Evolutionary conservation across 2,329 filamentous ascomycete genomes (phyloP), one percentile per base, ranked within the genome.

Genomic region (Albophoma yamanashiensis): DNA sequence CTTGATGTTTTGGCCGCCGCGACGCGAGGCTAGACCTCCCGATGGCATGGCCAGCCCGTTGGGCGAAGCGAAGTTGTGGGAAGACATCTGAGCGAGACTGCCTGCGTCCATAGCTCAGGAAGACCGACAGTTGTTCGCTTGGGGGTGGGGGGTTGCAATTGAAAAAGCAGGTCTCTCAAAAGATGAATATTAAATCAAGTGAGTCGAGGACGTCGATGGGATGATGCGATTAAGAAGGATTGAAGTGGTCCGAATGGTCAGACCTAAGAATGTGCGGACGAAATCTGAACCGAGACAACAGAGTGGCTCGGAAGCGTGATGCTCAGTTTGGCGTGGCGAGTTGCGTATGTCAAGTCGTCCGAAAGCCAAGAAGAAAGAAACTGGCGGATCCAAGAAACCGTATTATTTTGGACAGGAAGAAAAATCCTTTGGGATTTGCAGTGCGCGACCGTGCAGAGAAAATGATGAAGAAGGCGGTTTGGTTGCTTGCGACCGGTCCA

Each of bases 51-150:
- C 85, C 68, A 96, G 81, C 68, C 85, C 87, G 75, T 84, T 84
- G 72, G 84, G 80, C 74, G 88, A 81, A 74, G 83, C 78, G 75
- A 89, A 89, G 75, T 87, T 84, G 81, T 87, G 90, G 82, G 91
- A 93, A 80, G 91, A 90, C 93, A 97, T 97, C 84, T 95, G 92
- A 94, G 92, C 89, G 82, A 96, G 91, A 94, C 92, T 91, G 84
- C 93, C 93, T 85, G 93, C 88, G 93, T 96, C 89, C 88, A 95
- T 88, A 67, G 75, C 78, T 82, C 79, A 77, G 71, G 67, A 60
- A 58, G 52, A 66, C 59, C 62, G 63, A 62, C 50, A 62, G 62
- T 60, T 55, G 34, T 36, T 15, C 17, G 50, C 20, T 22, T 59
- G 31, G 59, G 31, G 40, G 53, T 59, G 61, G 53, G 62, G 59